phyloP scores from a whole-genome alignment of 1,284 basidiomycete species.

The Vanrija humicola region DNA sequence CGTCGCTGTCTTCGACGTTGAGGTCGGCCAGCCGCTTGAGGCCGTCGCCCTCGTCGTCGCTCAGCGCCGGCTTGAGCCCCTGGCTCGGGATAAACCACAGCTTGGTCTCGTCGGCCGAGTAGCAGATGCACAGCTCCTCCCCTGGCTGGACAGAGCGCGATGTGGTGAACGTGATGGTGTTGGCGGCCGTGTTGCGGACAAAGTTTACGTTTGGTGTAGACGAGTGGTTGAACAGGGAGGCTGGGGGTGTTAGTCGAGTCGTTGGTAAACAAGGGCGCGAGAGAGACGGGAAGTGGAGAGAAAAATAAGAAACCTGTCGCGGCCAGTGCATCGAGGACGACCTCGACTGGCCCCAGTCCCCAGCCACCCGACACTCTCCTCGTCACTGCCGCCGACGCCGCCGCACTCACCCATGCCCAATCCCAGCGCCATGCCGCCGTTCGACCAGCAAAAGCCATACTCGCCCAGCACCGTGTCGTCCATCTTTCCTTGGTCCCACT shows the following conservation, averaged over 20 bases:
- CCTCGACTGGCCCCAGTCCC: neutral
- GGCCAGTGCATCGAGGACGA: too few relatives aligned
- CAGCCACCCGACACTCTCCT: neutral
- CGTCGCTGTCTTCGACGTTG: neutral
- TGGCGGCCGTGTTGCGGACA: conserved; percentile 25
- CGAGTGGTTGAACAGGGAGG: conserved; percentile 50
- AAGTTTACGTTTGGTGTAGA: conserved; percentile 48
- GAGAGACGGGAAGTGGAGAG: neutral
- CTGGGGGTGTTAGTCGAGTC: conserved; percentile 16
- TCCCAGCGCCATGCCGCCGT: conserved; percentile 76
- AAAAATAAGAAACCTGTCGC: neutral
- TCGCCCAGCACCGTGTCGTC: conserved; percentile 69
- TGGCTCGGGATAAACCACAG: conserved; percentile 41
- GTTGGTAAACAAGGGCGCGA: neutral
- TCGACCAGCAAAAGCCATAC: conserved; percentile 80
- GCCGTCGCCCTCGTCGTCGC: conserved; percentile 14
- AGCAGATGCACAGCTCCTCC: conserved; percentile 47
- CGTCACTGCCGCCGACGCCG: neutral
- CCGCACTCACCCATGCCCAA: conserved; percentile 69
- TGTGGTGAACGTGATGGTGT: conserved; percentile 38
- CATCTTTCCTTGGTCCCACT: conserved; percentile 63
- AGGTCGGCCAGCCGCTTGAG: conserved; percentile 3
- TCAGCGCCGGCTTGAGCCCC: neutral
- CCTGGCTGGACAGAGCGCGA: conserved; percentile 25
- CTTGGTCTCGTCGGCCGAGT: conserved; percentile 46